Evolutionary conservation across 2,329 filamentous ascomycete genomes (phyloP).

Genomic region (Zalaria obscura): DNA sequence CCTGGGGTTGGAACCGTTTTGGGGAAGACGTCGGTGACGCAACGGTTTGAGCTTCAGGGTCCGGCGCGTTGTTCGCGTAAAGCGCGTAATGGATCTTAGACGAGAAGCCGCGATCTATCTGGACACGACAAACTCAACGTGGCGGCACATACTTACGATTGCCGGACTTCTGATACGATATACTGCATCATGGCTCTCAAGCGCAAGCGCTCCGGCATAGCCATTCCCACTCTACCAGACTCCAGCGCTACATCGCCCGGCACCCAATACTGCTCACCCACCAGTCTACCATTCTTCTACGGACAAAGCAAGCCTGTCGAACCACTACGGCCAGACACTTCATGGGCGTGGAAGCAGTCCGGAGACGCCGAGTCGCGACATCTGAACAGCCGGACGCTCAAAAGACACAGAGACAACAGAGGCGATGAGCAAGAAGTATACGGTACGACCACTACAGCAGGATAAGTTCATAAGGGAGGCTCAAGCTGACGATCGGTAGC

Average conservation of each 20-base stretch:
- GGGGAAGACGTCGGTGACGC: background rate
- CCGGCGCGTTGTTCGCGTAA: too few species aligned
- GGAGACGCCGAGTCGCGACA: conserved; percentile 12
- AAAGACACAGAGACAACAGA: conserved; percentile 43
- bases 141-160: background rate
- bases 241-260: conserved; percentile 21
- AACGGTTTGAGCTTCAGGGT: too few species aligned
- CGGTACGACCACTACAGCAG: conserved; percentile 24
- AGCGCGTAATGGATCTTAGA: too few species aligned
- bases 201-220: conserved; percentile 38
- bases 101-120: too few species aligned
- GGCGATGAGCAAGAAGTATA: conserved; percentile 42
- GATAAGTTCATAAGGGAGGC: conserved; percentile 4
- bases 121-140: background rate
- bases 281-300: conserved; percentile 15
- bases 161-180: background rate
- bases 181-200: conserved; percentile 34
- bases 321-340: background rate
- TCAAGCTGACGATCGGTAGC: conserved; percentile 17
- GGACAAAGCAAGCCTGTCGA: conserved; percentile 13
- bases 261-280: conserved; percentile 8
- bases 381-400: conserved; percentile 42
- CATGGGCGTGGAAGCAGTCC: background rate
- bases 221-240: conserved; percentile 29
- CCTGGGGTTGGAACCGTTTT: background rate